phyloP scores from a whole-genome alignment of 306 rosid species.

The Glycine latifolia region DNA sequence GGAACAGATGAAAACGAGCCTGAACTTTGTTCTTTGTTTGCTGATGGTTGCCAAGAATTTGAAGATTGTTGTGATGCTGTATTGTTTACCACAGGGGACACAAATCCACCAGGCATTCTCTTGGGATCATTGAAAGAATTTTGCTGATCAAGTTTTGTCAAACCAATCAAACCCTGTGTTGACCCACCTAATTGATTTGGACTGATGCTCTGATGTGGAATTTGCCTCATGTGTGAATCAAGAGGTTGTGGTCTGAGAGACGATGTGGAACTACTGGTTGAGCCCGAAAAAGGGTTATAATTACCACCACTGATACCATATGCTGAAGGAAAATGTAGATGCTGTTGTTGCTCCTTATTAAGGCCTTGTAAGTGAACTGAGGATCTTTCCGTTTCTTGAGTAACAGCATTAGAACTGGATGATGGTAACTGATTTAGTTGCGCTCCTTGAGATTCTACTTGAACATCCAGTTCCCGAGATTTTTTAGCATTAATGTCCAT shows the following conservation, averaged over 20 bases:
- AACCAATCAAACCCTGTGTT: conserved; percentile 56
- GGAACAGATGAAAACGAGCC: conserved; percentile 59
- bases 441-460: conserved; percentile 56
- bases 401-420: conserved; percentile 57
- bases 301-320: conserved; percentile 71
- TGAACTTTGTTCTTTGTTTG: conserved; percentile 65
- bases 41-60: conserved; percentile 71
- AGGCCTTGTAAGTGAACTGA: conserved; percentile 68
- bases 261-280: conserved; percentile 63
- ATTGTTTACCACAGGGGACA: conserved; percentile 60
- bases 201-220: conserved; percentile 68
- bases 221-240: conserved; percentile 76
- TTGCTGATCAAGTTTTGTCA: conserved; percentile 67
- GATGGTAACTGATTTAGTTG: conserved; percentile 63
- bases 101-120: conserved; percentile 74
- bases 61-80: conserved; percentile 63
- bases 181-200: conserved; percentile 67
- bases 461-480: conserved; percentile 62
- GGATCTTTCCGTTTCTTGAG: conserved; percentile 75
- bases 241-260: conserved; percentile 68
- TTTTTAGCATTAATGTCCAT: conserved; percentile 61
- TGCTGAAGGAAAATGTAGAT: conserved; percentile 69
- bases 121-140: conserved; percentile 65
- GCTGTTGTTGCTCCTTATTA: conserved; percentile 74
- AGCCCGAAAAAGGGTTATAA: conserved; percentile 69